Conservation (phyloP, 192 early-diverging fungal genomes). For the Coemansia sp. region DNA sequence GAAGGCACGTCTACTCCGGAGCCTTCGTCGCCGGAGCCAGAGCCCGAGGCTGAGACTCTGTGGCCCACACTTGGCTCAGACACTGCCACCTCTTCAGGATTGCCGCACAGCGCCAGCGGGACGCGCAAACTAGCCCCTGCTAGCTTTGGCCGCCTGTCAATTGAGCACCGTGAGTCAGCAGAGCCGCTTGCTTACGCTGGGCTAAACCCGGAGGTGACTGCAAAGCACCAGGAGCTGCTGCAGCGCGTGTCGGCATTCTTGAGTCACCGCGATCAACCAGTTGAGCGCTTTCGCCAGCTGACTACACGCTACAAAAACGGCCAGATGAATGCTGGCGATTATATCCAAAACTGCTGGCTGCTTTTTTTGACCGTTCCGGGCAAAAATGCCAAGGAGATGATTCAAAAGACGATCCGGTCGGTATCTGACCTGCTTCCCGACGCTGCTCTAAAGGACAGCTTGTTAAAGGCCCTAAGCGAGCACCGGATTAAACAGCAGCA, state of each 20-base stretch:
- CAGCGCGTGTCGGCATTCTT: constrained; percentile 43
- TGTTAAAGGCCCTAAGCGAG: constrained; percentile 21
- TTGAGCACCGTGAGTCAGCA: neutral
- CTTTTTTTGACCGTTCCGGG: constrained; percentile 44
- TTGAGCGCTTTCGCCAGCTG: constrained; percentile 40
- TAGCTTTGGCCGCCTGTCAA: constrained; percentile 24
- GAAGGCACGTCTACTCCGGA: neutral
- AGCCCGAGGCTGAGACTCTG: constrained; percentile 17
- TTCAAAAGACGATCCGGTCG: constrained; percentile 36
- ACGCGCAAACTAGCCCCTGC: constrained; percentile 16
- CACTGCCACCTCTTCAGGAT: neutral
- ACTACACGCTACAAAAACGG: constrained; percentile 35
- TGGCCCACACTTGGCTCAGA: constrained; percentile 35
- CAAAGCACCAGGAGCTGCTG: constrained; percentile 36
- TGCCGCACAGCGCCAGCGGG: neutral
- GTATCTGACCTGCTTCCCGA: constrained; percentile 32
- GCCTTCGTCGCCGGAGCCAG: constrained; percentile 16
- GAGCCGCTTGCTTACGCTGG: neutral
- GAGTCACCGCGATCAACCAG: constrained; percentile 48
- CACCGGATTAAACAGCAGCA: constrained; percentile 49
- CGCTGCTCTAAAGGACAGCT: constrained; percentile 3
- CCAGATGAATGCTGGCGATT: constrained; percentile 22
- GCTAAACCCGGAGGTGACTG: constrained; percentile 14
- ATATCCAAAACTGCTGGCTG: constrained; percentile 45
- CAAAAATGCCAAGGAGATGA: constrained; percentile 48